Base-by-base conservation (phyloP, 805 yeast genomes). In the Babjeviella inositovora region DNA sequence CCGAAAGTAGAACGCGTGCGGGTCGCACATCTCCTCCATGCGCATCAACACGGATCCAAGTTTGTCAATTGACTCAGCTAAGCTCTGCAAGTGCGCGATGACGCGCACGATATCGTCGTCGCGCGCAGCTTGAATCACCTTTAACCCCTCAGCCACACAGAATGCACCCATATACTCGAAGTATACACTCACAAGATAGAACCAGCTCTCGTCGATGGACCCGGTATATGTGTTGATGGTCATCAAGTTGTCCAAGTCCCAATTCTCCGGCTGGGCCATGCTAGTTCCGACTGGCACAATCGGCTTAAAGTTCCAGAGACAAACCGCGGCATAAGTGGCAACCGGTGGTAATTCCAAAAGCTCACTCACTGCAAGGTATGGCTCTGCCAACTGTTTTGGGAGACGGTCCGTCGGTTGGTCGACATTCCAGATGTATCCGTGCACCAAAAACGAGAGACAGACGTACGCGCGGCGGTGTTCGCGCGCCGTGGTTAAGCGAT, bases 11-110 rank as follows among this genome's bases (percentile, higher is more conserved):
- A 87, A 85, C 4, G 77, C 72, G 41, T 82, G 92, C 3, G 97
- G 96, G 40, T 84, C 94, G 46, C 95, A 81, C 76, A 76, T 76
- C 34, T 85, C 93, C 39, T 79, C 84, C 90, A 85, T 77, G 35
- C 65, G 62, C 66, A 73, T 67, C 34, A 87, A 50, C 2, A 79
- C 62, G 3, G 74, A 56, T 8, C 84, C 90, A 33, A 87, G 52
- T 28, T 57, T 52, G 40, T 80, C 93, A 24, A 85, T 74, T 18
- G 63, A 49, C 42, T 74, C 79, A 2, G 94, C 93, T 25, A 85
- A 47, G 17, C 38, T 44, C 39, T 79, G 79, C 24, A 85, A 50
- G 21, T 57, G 44, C 17, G 33, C 39, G 6, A 55, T 51, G 7
- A 71, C 66, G 4, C 34, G 34, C 0, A 37, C 39, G 5, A 52